Conservation (phyloP, 331 rosid genomes). For the Rosa hybrid region DNA sequence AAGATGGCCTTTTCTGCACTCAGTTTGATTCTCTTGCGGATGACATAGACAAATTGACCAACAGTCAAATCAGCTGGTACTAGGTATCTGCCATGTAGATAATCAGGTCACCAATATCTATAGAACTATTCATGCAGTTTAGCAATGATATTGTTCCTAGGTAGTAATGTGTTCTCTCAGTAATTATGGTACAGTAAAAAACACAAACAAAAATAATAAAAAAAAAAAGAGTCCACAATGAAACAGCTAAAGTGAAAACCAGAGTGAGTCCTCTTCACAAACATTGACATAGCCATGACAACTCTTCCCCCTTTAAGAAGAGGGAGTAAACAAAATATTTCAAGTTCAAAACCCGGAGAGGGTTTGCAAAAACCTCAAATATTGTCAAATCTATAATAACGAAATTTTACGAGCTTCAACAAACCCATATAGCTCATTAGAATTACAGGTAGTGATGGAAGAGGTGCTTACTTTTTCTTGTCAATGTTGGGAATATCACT, state of each 20-base stretch:
- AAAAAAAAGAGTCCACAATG: neutral
- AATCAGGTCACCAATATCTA: neutral
- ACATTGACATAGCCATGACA: neutral
- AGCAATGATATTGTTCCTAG: neutral
- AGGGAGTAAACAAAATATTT: neutral
- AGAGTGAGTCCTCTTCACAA: neutral
- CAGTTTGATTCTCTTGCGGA: slow-evolving; percentile 58
- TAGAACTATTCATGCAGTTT: neutral
- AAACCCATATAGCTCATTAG: neutral
- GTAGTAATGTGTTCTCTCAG: neutral
- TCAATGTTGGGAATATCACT: slow-evolving; percentile 59
- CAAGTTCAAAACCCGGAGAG: neutral
- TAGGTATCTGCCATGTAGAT: slow-evolving; percentile 38
- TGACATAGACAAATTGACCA: slow-evolving; percentile 56
- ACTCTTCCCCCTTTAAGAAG: neutral
- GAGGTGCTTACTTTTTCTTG: slow-evolving; percentile 48
- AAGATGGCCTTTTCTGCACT: slow-evolving; percentile 62
- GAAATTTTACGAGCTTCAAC: neutral
- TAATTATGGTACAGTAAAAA: neutral
- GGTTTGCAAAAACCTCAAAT: too few species aligned
- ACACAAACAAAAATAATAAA: neutral
- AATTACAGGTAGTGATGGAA: neutral
- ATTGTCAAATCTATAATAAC: neutral
- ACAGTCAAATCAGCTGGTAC: slow-evolving; percentile 62
- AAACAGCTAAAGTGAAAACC: slow-evolving; percentile 1